Conservation (phyloP, 139 green algal species). For the Chlamydomonas asymmetrica region DNA sequence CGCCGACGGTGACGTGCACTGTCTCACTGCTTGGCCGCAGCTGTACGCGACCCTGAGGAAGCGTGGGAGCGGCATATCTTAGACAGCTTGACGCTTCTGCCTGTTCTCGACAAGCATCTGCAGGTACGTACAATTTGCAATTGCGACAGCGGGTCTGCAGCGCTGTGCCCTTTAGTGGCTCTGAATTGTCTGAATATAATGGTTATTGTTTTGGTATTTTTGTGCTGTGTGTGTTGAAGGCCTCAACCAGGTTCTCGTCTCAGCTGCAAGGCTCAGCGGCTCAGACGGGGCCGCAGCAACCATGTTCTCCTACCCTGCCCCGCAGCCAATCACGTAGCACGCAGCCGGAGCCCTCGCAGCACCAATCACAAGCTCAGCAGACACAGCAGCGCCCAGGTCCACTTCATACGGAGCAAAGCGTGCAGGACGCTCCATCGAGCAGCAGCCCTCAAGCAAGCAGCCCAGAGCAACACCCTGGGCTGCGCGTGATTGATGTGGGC, state of each 20-base stretch:
- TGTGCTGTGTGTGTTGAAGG: no score
- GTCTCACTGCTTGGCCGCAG: conserved; percentile 36
- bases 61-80: conserved; percentile 67
- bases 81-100: conserved; percentile 83
- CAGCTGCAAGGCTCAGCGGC: no score
- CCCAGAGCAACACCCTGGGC: no score
- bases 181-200: no score
- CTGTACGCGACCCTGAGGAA: conserved; percentile 56
- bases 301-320: not conserved
- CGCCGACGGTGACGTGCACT: not conserved
- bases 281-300: not conserved
- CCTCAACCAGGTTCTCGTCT: no score
- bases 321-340: not conserved
- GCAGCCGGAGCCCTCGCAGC: not conserved
- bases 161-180: no score
- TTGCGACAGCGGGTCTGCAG: not conserved
- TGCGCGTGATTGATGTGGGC: conserved; percentile 86
- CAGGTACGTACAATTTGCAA: not conserved
- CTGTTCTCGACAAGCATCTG: conserved; percentile 54
- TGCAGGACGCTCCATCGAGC: not conserved
- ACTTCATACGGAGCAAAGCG: no score
- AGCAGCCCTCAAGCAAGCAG: not conserved
- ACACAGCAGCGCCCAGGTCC: conserved; percentile 22
- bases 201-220: no score
- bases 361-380: not conserved